A percentile compares a stretch with the other conserved stretches of the same genome.
phyloP scores from a whole-genome alignment of 164 flowering plant species.

The Kalanchoe fedtschenkoi region DNA sequence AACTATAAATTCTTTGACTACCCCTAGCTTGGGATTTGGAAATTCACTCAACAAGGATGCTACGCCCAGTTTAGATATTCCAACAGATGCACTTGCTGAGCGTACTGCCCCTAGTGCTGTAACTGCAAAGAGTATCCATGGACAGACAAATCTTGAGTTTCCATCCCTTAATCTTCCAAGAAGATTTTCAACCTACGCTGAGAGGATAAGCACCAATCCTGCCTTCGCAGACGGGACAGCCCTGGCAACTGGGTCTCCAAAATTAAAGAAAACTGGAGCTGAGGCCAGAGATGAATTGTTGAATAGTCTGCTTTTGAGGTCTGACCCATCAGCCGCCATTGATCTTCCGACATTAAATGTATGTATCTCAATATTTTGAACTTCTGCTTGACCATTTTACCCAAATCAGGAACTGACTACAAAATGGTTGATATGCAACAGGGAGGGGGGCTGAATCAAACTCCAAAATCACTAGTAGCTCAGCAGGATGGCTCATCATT shows the following conservation, averaged over 20 bases:
- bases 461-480: slow-evolving; percentile 23
- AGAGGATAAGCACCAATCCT: slow-evolving; percentile 71
- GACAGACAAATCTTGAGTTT: slow-evolving; percentile 37
- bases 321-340: slow-evolving; percentile 30
- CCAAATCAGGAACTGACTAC: no score
- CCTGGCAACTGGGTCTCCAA: slow-evolving; percentile 61
- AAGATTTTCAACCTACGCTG: slow-evolving; percentile 72
- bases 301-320: slow-evolving; percentile 40
- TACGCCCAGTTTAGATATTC: slow-evolving; percentile 35
- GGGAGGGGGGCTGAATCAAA: slow-evolving; percentile 36
- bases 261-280: slow-evolving; percentile 77
- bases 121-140: slow-evolving; percentile 27
- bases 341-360: slow-evolving; percentile 41
- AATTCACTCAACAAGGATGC: slow-evolving; percentile 37
- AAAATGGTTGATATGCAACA: slow-evolving; percentile 22
- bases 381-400: no score
- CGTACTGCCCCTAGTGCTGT: slow-evolving; percentile 33
- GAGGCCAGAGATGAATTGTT: slow-evolving; percentile 77
- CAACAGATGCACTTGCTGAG: slow-evolving; percentile 41
- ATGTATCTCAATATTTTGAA: no score
- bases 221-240: slow-evolving; percentile 56
- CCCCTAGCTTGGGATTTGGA: slow-evolving; percentile 23
- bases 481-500: slow-evolving; percentile 62
- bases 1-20: slow-evolving; percentile 24
- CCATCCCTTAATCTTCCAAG: slow-evolving; percentile 37